Evolutionary conservation across 768 basidiomycete species (phyloP), one percentile per base, ranked within the genome.

Genomic region (Serendipita sp.): DNA sequence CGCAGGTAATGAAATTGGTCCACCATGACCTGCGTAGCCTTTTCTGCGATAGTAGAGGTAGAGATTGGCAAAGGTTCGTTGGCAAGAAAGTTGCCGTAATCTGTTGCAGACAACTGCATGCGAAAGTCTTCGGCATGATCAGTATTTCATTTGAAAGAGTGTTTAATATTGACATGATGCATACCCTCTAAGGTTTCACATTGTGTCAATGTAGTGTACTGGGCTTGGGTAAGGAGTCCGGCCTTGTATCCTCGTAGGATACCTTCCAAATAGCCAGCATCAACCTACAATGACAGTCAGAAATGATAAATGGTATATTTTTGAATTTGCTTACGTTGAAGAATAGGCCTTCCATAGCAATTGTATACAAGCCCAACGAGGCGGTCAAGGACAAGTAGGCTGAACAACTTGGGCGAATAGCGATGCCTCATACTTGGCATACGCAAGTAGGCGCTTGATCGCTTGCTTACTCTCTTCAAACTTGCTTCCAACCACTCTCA

Each of bases 1-100:
- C 91, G 80, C 65, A 98, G 75, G 74, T 88, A 98, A 75, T 94
- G 91, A 82, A 99, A 98, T 74, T 98, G 96, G 74, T 96, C 89
- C 34, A 99, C 94, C 37, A 99, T 84, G 67, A 90, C 80, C 72
- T 93, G 88, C 2, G 93, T 97, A 34, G 96, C 95, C 76, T 88
- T 93, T 76, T 95, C 94, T n/a, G 91, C 83, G 72, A 98, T 97
- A 58, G 91, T 93, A 7, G 92, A 86, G 5, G 95, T 96, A 64
- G 91, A 89, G 64, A 97, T 82, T 11, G 93, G 94, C 30, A 92
- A 81, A 2, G 95, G 86, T 73, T 99, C 96, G 71, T 97, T 97
- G 34, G 95, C 86, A 53, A 99, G 86, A 75, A 99, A 99, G 76
- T 91, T 95, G 71, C 94, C 93, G 73, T 99, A 99, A 76, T 99